phyloP scores from a whole-genome alignment of 1,139 yeast genomes.

The Hanseniaspora uvarum region DNA sequence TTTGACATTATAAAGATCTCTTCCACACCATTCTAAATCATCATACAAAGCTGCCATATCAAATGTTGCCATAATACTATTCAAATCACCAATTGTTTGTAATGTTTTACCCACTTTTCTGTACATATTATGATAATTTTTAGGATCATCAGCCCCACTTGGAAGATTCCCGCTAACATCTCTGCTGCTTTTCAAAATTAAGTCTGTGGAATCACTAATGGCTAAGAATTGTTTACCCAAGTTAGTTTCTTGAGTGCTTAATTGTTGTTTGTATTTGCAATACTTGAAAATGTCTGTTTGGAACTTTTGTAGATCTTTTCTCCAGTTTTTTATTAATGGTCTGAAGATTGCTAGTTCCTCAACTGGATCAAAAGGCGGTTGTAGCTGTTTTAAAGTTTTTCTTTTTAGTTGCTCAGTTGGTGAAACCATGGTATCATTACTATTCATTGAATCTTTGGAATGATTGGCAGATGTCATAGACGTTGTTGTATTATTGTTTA shows the following conservation, averaged over 20 bases:
- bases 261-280: conserved; percentile 44
- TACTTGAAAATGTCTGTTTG: conserved; percentile 46
- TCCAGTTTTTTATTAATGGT: conserved; percentile 74
- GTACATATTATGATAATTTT: conserved; percentile 58
- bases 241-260: conserved; percentile 52
- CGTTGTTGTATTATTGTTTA: conserved; percentile 26
- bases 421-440: conserved; percentile 33
- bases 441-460: conserved; percentile 19
- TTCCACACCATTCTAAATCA: conserved; percentile 51
- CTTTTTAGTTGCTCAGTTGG: conserved; percentile 75
- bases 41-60: conserved; percentile 74
- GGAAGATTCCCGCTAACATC: neutral
- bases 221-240: conserved; percentile 49
- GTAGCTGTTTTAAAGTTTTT: conserved; percentile 80
- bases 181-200: conserved; percentile 18
- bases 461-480: conserved; percentile 16
- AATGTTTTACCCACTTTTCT: conserved; percentile 61
- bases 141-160: conserved; percentile 12
- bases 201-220: conserved; percentile 43
- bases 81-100: conserved; percentile 64
- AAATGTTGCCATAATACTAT: conserved; percentile 60
- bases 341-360: conserved; percentile 72
- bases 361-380: conserved; percentile 83
- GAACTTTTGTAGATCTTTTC: conserved; percentile 49
- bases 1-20: conserved; percentile 78